phyloP scores from a whole-genome alignment of 495 filamentous ascomycete species.

The Neurospora pannonica region DNA sequence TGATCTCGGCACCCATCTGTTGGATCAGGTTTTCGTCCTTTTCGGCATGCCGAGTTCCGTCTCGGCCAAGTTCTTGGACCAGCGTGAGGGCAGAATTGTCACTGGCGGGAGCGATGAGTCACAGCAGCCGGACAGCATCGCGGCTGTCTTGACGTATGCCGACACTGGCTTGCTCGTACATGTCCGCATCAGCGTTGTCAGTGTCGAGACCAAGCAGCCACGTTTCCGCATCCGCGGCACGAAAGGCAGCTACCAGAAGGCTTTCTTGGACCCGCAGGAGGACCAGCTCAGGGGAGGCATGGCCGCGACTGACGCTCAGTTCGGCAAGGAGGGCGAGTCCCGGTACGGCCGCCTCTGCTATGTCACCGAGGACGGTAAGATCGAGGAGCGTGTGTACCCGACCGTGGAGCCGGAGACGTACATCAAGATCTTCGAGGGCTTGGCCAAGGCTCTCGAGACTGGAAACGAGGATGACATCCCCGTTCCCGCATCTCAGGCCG shows the following conservation, averaged over 20 bases:
- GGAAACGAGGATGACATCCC: conserved; percentile 52
- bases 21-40: conserved; percentile 72
- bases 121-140: conserved; percentile 59
- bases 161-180: conserved; percentile 48
- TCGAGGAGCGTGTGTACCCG: conserved; percentile 35
- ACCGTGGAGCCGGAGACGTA: conserved; percentile 66
- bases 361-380: conserved; percentile 27
- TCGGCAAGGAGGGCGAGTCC: conserved; percentile 52
- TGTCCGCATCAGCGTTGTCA: conserved; percentile 61
- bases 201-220: conserved; percentile 59
- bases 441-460: conserved; percentile 55
- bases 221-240: conserved; percentile 75
- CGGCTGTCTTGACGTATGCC: conserved; percentile 59
- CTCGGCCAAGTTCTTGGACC: conserved; percentile 57
- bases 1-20: conserved; percentile 75
- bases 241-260: conserved; percentile 75
- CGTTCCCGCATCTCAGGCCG: conserved; percentile 61
- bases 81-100: conserved; percentile 41
- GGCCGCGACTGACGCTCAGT: conserved; percentile 52
- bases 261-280: conserved; percentile 71
- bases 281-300: conserved; percentile 64
- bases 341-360: conserved; percentile 33
- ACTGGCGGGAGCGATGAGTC: conserved; percentile 35
- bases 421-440: conserved; percentile 58
- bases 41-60: conserved; percentile 67